These are phyloP conservation scores for Thoreauomyces humboldtii DNA, from an alignment of 192 early-diverging fungal species.

Conservation along the genomic window DNA sequence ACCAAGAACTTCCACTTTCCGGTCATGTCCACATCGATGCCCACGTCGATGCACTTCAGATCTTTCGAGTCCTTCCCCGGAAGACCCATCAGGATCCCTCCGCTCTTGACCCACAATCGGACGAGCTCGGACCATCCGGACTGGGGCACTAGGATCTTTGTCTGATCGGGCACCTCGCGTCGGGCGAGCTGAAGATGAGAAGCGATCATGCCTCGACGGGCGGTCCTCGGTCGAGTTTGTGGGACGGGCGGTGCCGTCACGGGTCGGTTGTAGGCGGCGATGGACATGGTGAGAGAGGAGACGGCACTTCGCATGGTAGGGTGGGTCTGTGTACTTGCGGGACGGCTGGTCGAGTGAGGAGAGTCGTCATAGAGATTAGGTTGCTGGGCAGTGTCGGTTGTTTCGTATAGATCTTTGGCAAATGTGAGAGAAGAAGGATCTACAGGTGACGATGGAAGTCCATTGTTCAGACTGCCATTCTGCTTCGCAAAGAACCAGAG, in stretches of 20 bases:
- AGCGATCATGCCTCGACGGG: constrained; percentile 16
- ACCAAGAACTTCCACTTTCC: constrained; percentile 12
- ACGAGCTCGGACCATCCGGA: constrained; percentile 11
- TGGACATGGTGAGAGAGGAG: neutral
- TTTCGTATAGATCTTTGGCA: constrained; percentile 12
- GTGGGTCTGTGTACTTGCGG: neutral
- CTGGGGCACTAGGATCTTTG: neutral
- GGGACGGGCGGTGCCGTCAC: constrained; percentile 1
- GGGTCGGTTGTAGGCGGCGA: constrained; percentile 9
- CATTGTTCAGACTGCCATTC: neutral
- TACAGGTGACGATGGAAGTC: neutral
- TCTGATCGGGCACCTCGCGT: constrained; percentile 3
- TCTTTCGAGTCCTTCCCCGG: constrained; percentile 10
- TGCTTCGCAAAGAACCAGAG: neutral
- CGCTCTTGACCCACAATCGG: constrained; percentile 2
- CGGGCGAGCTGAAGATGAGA: constrained; percentile 9
- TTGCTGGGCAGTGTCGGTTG: neutral
- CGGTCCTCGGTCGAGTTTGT: neutral
- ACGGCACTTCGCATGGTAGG: neutral
- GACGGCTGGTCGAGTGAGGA: neutral
- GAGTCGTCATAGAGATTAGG: neutral
- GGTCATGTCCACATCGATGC: constrained; percentile 6
- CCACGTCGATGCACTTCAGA: constrained; percentile 6
- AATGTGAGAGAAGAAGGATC: constrained; percentile 10
- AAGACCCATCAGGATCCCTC: constrained; percentile 12